Evolutionary conservation across 2,329 filamentous ascomycete species (phyloP).

Genomic region (Neonectria faginata): DNA sequence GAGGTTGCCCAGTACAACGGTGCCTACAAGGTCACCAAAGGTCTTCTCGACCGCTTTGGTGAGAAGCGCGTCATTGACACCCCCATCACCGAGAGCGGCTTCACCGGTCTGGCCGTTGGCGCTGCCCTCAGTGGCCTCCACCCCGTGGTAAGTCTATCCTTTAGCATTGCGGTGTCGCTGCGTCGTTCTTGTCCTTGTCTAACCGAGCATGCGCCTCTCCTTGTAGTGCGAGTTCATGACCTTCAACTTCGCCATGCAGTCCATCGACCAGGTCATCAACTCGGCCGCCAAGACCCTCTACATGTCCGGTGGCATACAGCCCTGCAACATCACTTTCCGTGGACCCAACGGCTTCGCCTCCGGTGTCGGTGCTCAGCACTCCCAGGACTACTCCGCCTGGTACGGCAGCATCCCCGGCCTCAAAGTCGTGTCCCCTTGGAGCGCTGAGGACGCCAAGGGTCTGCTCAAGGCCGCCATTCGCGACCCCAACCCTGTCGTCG

Average conservation of each 20-base stretch:
- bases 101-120: constrained; percentile 92
- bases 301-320: constrained; percentile 99
- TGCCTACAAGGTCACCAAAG: constrained; percentile 99
- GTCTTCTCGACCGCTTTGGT: constrained; percentile 94
- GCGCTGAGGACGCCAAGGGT: constrained; percentile 97
- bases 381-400: constrained; percentile 98
- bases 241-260: constrained; percentile 99
- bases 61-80: constrained; percentile 98
- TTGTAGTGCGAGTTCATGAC: constrained; percentile 98
- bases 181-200: constrained; percentile 20
- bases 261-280: constrained; percentile 99
- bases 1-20: constrained; percentile 99
- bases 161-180: background rate
- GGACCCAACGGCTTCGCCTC: constrained; percentile 98
- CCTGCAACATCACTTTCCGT: constrained; percentile 99
- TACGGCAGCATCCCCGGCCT: constrained; percentile 98
- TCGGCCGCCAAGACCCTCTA: constrained; percentile 99
- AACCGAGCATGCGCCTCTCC: constrained; percentile 14
- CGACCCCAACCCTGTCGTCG: constrained; percentile 96
- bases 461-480: constrained; percentile 97
- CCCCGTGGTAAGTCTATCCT: constrained; percentile 78
- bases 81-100: constrained; percentile 97
- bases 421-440: constrained; percentile 97
- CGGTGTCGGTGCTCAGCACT: constrained; percentile 97
- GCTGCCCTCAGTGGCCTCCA: constrained; percentile 94